Base-by-base conservation (phyloP, 2,329 filamentous ascomycete genomes). In the Xylariales sp. region DNA sequence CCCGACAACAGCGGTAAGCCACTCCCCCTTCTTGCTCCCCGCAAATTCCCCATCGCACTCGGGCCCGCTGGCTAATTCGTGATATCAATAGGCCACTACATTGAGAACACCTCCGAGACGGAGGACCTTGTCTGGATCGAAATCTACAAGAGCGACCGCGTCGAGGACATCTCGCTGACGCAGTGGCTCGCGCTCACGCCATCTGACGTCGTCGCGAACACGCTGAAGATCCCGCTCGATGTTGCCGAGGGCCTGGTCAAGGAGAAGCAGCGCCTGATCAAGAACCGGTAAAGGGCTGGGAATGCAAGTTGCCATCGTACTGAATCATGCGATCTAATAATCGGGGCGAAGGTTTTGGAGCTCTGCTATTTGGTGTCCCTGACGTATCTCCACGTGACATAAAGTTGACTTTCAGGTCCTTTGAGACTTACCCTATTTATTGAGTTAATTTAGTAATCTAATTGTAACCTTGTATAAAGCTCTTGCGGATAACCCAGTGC, bases 131-230 rank as follows among this genome's bases (percentile, higher is more conserved):
- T 89, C 4, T 91, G 87, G 86, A 86, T 92, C 36, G 90, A 92
- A 76, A 85, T 92, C 18, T 92, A 90, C 82, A 91, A 90, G 80
- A 87, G 85, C 49, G 88, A 91, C 69, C 84, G 86, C 1, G 88
- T 92, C 1, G 87, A 86, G 0, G 90, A 92, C 74, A 89, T 92
- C 69, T 85, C 87, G 0, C 77, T 92, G 50, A 88, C 86, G 0
- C 90, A 92, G 76, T 93, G 90, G 90, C 81, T 93, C 46, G 90
- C 89, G 0, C 79, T 91, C 58, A 91, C 90, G 0, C 90, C 90
- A 0, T 81, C 86, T 0, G 85, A 89, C 55, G 83, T 91, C 58
- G 88, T 90, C 16, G 86, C 87, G 0, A 83, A 87, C 76, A 83
- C 84, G 1, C 80, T 90, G 14, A 89, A 89, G 73, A 83, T 90